Evolutionary conservation across 73 alveolate genomes (phyloP).

Genomic region (Paramecium caudatum): DNA sequence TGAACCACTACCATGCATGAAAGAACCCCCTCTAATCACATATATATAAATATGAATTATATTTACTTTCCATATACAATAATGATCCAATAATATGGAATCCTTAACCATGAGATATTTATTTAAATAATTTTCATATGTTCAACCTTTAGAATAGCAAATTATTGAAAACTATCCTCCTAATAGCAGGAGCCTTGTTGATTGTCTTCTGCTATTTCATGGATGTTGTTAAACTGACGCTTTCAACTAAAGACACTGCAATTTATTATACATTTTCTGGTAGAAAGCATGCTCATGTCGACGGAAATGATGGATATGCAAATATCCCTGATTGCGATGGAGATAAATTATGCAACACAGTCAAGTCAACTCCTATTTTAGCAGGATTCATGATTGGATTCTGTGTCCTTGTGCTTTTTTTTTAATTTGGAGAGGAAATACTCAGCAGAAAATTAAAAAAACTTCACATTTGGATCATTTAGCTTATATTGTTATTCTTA

Average conservation of each 20-base stretch:
- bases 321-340: neutral
- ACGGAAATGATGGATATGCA: neutral
- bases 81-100: neutral
- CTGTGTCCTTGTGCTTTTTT: neutral
- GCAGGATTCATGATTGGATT: slow-evolving; percentile 23
- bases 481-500: neutral
- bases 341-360: neutral
- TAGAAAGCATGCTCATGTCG: neutral
- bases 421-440: neutral
- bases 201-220: neutral
- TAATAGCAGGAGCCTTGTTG: neutral
- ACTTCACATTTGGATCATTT: neutral
- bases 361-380: slow-evolving; percentile 23
- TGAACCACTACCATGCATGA: no score
- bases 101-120: neutral
- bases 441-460: neutral
- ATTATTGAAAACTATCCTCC: neutral
- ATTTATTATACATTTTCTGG: neutral
- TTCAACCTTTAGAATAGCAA: neutral
- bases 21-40: no score
- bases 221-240: neutral
- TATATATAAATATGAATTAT: no score
- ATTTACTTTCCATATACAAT: no score
- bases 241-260: neutral
- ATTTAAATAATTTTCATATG: neutral